A percentile compares a stretch with the other conserved stretches of the same genome.
phyloP scores from a whole-genome alignment of 805 yeast genomes.

The Schizosaccharomyces octosporus region DNA sequence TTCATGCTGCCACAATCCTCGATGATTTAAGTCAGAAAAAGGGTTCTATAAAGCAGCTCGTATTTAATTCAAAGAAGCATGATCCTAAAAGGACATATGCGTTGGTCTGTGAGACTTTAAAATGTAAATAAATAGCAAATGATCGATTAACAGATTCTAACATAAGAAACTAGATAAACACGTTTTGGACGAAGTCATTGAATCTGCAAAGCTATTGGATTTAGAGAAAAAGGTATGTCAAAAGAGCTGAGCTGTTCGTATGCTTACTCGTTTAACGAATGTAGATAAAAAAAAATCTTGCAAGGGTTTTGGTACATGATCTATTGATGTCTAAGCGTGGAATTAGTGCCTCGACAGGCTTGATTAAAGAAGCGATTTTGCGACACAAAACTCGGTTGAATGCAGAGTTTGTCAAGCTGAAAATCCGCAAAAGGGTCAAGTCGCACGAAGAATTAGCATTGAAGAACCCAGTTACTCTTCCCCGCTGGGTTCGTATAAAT shows the following conservation, averaged over 20 bases:
- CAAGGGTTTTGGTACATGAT: constrained; percentile 56
- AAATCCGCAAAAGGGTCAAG: constrained; percentile 43
- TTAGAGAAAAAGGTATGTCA: constrained; percentile 13
- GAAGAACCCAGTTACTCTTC: constrained; percentile 8
- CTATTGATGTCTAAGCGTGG: constrained; percentile 49
- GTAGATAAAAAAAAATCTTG: constrained; percentile 20
- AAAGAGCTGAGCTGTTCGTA: background rate
- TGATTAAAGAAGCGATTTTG: constrained; percentile 58
- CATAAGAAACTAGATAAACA: constrained; percentile 27
- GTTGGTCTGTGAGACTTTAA: constrained; percentile 50
- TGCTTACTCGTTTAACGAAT: constrained; percentile 15
- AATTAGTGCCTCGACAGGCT: constrained; percentile 71
- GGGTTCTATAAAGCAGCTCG: constrained; percentile 1
- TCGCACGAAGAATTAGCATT: constrained; percentile 22
- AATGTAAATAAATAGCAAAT: constrained; percentile 19
- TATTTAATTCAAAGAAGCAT: constrained; percentile 15
- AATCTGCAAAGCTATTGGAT: constrained; percentile 39
- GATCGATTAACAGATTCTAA: constrained; percentile 37
- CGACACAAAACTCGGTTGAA: constrained; percentile 56
- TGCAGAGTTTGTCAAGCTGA: constrained; percentile 59
- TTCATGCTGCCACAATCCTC: constrained; percentile 7
- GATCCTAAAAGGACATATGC: constrained; percentile 78
- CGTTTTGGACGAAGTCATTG: constrained; percentile 35
- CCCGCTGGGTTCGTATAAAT: constrained; percentile 32
- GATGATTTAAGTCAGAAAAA: constrained; percentile 3